Evolutionary conservation across 371 early-diverging fungal genomes (phyloP).

Genomic region (Mortierella sp.): DNA sequence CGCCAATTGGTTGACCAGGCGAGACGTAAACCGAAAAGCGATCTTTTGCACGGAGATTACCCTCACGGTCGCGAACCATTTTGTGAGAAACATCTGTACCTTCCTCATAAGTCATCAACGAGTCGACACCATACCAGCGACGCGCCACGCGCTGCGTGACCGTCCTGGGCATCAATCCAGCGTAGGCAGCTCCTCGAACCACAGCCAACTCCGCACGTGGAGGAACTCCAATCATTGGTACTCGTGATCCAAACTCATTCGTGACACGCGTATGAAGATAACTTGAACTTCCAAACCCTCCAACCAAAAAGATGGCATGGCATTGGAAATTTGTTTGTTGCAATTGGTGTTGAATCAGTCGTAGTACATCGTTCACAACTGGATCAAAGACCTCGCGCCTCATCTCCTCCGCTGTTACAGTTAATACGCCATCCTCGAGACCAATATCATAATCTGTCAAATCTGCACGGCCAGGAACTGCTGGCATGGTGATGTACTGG

Average conservation of each 20-base stretch:
- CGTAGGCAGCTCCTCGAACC: conserved; percentile 50
- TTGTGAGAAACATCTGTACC: conserved; percentile 28
- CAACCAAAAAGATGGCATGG: conserved; percentile 54
- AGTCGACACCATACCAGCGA: conserved; percentile 46
- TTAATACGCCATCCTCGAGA: conserved; percentile 53
- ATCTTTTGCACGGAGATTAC: conserved; percentile 42
- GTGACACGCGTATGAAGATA: no score
- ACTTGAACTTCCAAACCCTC: conserved; percentile 53
- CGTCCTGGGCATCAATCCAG: conserved; percentile 27
- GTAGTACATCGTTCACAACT: conserved; percentile 50
- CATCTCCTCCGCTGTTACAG: conserved; percentile 50
- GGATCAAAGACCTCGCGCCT: conserved; percentile 58
- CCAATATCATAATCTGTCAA: conserved; percentile 61
- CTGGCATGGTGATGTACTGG: conserved; percentile 35
- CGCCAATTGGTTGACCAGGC: conserved; percentile 68
- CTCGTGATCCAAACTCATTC: conserved; percentile 37
- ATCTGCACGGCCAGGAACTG: conserved; percentile 60
- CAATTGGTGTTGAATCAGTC: conserved; percentile 49
- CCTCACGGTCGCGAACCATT: conserved; percentile 20
- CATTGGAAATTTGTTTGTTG: conserved; percentile 34
- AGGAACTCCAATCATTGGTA: conserved; percentile 50
- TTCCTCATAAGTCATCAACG: conserved; percentile 34
- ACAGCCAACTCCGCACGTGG: conserved; percentile 55
- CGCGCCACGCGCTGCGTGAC: conserved; percentile 35
- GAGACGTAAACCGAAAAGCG: conserved; percentile 71